Conservation (phyloP, 306 rosid genomes). For the Cicer chorassanicum region DNA sequence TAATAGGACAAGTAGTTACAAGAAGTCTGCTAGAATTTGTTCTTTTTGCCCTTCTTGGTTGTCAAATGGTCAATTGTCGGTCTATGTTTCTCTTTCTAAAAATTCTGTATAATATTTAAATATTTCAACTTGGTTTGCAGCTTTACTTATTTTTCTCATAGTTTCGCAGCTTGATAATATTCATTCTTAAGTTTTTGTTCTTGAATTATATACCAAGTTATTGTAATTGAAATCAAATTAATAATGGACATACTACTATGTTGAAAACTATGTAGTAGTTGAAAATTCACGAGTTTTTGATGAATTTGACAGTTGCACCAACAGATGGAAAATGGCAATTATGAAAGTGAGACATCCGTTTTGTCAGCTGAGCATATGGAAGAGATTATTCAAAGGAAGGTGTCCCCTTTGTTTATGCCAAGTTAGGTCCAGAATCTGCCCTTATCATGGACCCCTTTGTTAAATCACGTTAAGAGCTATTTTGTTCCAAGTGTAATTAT, state of each 20-base stretch:
- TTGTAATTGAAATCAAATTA: conserved; percentile 14
- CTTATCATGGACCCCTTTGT: conserved; percentile 6
- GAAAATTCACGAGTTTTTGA: not conserved
- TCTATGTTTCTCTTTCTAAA: not conserved
- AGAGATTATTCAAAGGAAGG: conserved; percentile 69
- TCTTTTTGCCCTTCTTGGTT: not conserved
- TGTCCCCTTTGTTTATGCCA: conserved; percentile 61
- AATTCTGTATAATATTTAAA: not conserved
- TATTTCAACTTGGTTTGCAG: conserved; percentile 6
- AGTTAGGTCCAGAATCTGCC: conserved; percentile 44
- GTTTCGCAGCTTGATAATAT: conserved; percentile 4
- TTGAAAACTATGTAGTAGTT: too few relatives aligned
- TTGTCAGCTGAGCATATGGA: conserved; percentile 64
- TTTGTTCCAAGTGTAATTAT: conserved; percentile 7
- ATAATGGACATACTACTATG: not conserved
- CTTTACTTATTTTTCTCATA: not conserved
- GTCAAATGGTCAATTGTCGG: conserved; percentile 10
- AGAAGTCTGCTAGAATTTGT: not conserved
- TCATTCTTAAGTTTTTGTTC: not conserved
- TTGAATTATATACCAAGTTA: not conserved
- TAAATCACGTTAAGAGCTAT: conserved; percentile 6
- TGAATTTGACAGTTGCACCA: conserved; percentile 58
- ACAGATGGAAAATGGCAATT: conserved; percentile 67
- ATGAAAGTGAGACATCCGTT: conserved; percentile 59
- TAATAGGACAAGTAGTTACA: not conserved